Base-by-base conservation (phyloP, 306 rosid genomes). In the Delonix regia region DNA sequence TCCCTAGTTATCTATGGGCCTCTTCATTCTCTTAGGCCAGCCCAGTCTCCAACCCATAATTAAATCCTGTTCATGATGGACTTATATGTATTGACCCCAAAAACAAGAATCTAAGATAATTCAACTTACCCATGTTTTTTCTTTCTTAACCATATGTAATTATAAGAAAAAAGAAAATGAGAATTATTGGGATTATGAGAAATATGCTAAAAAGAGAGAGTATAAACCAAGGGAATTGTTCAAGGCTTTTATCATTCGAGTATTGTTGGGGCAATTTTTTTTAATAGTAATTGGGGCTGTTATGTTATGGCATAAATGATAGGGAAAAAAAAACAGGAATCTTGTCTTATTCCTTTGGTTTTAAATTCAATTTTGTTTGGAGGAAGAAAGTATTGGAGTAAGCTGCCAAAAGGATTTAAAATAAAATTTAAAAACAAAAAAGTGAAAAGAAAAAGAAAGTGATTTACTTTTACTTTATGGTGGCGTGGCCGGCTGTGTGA, bases 351-450 rank as follows among this genome's bases (percentile, higher is more conserved):
- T 52, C 8, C 11, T 19, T 18, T 4, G 0, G 57, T 52, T 67
- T 64, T 41, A 27, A 67, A 67, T 67, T 67, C 53, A 67, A 67
- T 42, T 67, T 41, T 41, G 72, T 42, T 11, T 67, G 53, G 53
- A 41, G 19, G 53, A 66, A 66, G 19, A 19, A 13, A 9, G 6
- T 9, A 24, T 9, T 5, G n/a, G 70, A 19, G 24, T 38, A n/a
- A 63, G 27, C 27, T 7, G 44, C 24, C 47, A 65, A 66, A 66
- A 45, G 18, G 33, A 4, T 15, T n/a, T n/a, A n/a, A n/a, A n/a
- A n/a, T n/a, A n/a, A n/a, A n/a, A n/a, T n/a, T n/a, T n/a, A n/a
- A n/a, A 11, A 41, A 61, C 11, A 41, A 22, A 2, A 21, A 57
- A 57, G 36, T 24, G 28, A n/a, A 38, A 24, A 66, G 30, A 27